Evolutionary conservation across 1,284 basidiomycete genomes (phyloP).

Genomic region (Ganoderma leucocontextum): DNA sequence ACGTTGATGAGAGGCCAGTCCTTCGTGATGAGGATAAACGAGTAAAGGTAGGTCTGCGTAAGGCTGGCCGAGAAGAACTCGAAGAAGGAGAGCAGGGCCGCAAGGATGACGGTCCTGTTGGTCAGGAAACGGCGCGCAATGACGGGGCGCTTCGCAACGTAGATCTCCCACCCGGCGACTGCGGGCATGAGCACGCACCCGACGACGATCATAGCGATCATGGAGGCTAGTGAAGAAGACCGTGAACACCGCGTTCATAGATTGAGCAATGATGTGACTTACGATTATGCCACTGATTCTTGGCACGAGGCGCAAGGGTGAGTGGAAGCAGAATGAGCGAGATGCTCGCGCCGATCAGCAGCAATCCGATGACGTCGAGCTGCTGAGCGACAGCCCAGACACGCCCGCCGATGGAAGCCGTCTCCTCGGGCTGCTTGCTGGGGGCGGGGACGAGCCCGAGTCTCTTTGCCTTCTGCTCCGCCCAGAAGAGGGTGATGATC

Average conservation of each 20-base stretch:
- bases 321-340: slow-evolving; percentile 68
- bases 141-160: slow-evolving; percentile 57
- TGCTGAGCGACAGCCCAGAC: slow-evolving; percentile 49
- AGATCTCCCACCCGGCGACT: slow-evolving; percentile 57
- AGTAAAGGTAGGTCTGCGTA: slow-evolving; percentile 66
- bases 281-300: slow-evolving; percentile 47
- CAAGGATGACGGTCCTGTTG: slow-evolving; percentile 67
- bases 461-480: slow-evolving; percentile 68
- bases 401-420: slow-evolving; percentile 28
- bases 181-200: slow-evolving; percentile 55
- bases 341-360: slow-evolving; percentile 61
- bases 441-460: slow-evolving; percentile 49
- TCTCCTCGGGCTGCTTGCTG: slow-evolving; percentile 7
- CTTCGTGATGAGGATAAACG: slow-evolving; percentile 68
- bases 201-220: slow-evolving; percentile 63
- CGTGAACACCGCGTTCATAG: neutral
- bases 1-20: slow-evolving; percentile 61
- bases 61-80: slow-evolving; percentile 77
- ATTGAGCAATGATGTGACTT: neutral
- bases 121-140: slow-evolving; percentile 62
- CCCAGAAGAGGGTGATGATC: slow-evolving; percentile 76
- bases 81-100: slow-evolving; percentile 72
- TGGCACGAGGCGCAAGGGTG: slow-evolving; percentile 53
- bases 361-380: slow-evolving; percentile 69
- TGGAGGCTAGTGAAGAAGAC: slow-evolving; percentile 49